Evolutionary conservation across 2,329 filamentous ascomycete species (phyloP), one percentile per base, ranked within the genome.

Genomic region (Calonectria leucothoes): DNA sequence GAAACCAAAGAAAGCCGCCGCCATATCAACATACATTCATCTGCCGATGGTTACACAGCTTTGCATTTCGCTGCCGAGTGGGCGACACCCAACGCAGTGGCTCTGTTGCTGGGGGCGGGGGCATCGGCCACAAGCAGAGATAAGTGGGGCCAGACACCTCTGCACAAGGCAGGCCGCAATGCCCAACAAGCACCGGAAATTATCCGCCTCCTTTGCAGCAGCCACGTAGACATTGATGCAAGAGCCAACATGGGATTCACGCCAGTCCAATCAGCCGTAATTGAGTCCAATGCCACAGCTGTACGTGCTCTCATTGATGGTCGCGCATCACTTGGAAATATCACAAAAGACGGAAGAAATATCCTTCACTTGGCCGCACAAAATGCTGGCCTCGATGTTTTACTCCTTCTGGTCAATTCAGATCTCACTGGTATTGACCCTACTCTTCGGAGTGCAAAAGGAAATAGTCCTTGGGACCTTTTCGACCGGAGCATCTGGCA

Each of bases 211-310:
- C 12, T 78, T 0, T 10, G 12, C 8, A 25, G 0, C 11, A 4
- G 17, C 0, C 49, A 72, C 1, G 66, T 52, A 2, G 20, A 68
- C 3, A 23, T 75, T 0, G 70, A 76, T 25, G 49, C 15, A 1
- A 70, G 27, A 63, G 0, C 48, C 10, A 0, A 2, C 0, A 0
- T 0, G 0, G 55, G 74, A 2, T 0, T 0, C 0, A 75, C 76
- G 0, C 5, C 76, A 1, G 0, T 6, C 0, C n/a, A 75, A 0
- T 0, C 0, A 0, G 68, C 70, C 2, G 29, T 68, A 2, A 0
- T 0, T 0, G 0, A 0, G 0, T 55, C n/a, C 5, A 69, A 72
- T 4, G 0, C 49, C 12, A 0, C 4, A 0, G 8, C 29, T 17
- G 3, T 76, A 0, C 3, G 0, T 0, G 55, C 31, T 20, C 49